phyloP scores from a whole-genome alignment of 805 yeast genomes.

The Cyberlindnera petersonii region DNA sequence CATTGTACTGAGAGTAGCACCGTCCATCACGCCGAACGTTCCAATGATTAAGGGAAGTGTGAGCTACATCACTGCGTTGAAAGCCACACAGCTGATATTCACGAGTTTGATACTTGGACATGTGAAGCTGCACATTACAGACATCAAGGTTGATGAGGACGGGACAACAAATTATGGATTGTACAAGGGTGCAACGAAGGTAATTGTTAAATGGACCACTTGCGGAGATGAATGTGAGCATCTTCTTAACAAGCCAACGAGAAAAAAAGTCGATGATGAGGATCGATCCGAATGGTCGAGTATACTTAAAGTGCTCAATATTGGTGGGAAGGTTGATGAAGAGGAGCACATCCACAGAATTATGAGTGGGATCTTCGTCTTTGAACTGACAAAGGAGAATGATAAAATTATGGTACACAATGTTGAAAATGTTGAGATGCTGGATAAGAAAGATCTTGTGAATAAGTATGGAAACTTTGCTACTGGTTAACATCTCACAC shows the following conservation, averaged over 20 bases:
- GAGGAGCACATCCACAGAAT: slow-evolving; percentile 11
- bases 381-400: slow-evolving; percentile 58
- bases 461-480: slow-evolving; percentile 10
- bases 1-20: slow-evolving; percentile 52
- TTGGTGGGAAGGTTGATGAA: not conserved
- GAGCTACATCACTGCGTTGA: slow-evolving; percentile 53
- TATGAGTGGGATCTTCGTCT: slow-evolving; percentile 54
- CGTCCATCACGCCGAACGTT: slow-evolving; percentile 45
- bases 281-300: slow-evolving; percentile 4
- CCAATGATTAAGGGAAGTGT: slow-evolving; percentile 55
- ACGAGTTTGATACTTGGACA: slow-evolving; percentile 52
- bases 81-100: slow-evolving; percentile 50
- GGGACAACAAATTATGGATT: slow-evolving; percentile 13
- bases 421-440: slow-evolving; percentile 59
- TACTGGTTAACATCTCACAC: not conserved
- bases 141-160: slow-evolving; percentile 19
- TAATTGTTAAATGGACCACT: slow-evolving; percentile 54
- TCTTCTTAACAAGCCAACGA: slow-evolving; percentile 26
- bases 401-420: slow-evolving; percentile 57
- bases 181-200: slow-evolving; percentile 38
- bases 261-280: not conserved
- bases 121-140: slow-evolving; percentile 47
- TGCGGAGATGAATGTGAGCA: slow-evolving; percentile 52
- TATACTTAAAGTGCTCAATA: slow-evolving; percentile 2
- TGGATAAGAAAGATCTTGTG: slow-evolving; percentile 37